A percentile compares a stretch with the other conserved stretches of the same genome.
phyloP scores from a whole-genome alignment of 106 monocot genomes.

The Narthecium ossifragum region DNA sequence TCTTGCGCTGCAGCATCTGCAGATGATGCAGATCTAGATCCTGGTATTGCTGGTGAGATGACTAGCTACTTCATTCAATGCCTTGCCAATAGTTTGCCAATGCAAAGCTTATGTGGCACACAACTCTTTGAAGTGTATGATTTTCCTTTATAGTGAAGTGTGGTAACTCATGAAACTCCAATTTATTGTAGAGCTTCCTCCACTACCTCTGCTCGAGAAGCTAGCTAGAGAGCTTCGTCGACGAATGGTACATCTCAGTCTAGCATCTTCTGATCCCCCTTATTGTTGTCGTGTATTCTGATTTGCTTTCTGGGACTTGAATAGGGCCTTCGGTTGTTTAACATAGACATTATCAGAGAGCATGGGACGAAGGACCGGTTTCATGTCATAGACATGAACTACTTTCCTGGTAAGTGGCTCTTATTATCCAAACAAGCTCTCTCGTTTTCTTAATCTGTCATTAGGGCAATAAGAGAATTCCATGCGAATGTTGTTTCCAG shows the following conservation, averaged over 20 bases:
- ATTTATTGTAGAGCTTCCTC: constrained; percentile 63
- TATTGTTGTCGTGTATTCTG: neutral
- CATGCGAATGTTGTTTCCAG: too few species aligned
- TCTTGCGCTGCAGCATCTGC: constrained; percentile 87
- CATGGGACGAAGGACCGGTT: constrained; percentile 65
- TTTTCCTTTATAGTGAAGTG: too few species aligned
- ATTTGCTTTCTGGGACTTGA: neutral
- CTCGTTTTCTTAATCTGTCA: neutral
- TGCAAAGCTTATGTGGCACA: too few species aligned
- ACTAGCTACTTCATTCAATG: too few species aligned
- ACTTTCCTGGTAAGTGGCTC: constrained; percentile 58
- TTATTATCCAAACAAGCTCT: neutral
- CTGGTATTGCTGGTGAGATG: constrained; percentile 57
- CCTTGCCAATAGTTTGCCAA: too few species aligned
- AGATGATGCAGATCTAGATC: constrained; percentile 83
- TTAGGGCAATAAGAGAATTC: too few species aligned
- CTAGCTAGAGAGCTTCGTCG: constrained; percentile 81
- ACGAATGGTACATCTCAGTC: constrained; percentile 46
- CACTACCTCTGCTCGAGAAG: constrained; percentile 67
- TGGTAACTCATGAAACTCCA: too few species aligned
- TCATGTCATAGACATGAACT: constrained; percentile 94
- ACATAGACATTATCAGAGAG: constrained; percentile 91
- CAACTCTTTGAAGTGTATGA: too few species aligned
- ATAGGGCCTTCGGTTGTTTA: constrained; percentile 82
- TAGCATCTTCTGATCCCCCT: neutral